phyloP scores from a whole-genome alignment of 441 rosid genomes.

The Sinapis alba region DNA sequence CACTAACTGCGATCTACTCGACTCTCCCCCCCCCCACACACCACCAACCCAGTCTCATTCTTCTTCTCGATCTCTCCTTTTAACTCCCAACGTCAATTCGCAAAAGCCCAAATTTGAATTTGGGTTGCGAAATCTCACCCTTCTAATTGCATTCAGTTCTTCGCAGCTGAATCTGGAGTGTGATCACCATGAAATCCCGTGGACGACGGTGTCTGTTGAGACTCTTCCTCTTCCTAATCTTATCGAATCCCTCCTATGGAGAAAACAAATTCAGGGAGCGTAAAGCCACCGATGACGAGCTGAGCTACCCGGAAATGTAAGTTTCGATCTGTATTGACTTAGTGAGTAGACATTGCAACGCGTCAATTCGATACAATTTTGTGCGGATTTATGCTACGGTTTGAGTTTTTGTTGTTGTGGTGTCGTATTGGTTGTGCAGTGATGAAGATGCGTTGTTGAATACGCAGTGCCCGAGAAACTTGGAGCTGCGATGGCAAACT shows the following conservation, averaged over 20 bases:
- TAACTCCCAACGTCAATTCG: slow-evolving; percentile 4
- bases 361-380: background rate
- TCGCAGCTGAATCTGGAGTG: slow-evolving; percentile 22
- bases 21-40: too few species aligned
- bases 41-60: slow-evolving; percentile 28
- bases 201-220: slow-evolving; percentile 43
- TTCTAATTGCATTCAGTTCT: background rate
- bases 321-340: slow-evolving; percentile 24
- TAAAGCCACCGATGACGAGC: slow-evolving; percentile 77
- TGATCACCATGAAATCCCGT: slow-evolving; percentile 49
- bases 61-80: slow-evolving; percentile 28
- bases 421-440: slow-evolving; percentile 44
- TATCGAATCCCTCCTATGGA: slow-evolving; percentile 42
- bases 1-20: slow-evolving; percentile 10
- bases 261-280: slow-evolving; percentile 85
- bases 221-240: slow-evolving; percentile 46
- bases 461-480: slow-evolving; percentile 82
- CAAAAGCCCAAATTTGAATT: slow-evolving; percentile 6
- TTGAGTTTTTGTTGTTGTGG: background rate
- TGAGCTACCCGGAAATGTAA: slow-evolving; percentile 79
- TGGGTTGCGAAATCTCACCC: background rate
- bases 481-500: slow-evolving; percentile 99
- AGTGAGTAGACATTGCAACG: background rate
- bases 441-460: slow-evolving; percentile 94
- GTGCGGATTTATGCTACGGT: background rate